phyloP scores from a whole-genome alignment of 768 basidiomycete genomes.

The Sistotremastrum niveocremeum region DNA sequence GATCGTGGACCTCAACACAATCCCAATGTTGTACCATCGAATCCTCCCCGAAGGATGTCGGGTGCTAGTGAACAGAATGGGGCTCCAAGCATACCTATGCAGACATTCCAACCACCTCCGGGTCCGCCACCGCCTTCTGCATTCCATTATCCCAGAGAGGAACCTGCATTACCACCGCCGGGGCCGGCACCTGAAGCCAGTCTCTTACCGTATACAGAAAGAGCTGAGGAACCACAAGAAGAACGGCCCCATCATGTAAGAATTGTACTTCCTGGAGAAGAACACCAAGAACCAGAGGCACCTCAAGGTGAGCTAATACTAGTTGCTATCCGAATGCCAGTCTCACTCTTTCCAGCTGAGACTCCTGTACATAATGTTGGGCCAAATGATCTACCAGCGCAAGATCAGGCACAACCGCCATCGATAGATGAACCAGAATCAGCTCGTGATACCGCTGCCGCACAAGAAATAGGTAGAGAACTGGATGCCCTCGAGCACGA shows the following conservation, averaged over 20 bases:
- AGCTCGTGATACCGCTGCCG: conserved; percentile 51
- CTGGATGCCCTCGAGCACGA: conserved; percentile 40
- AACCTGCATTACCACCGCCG: not conserved
- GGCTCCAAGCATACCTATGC: conserved; percentile 3
- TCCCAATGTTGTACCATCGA: no score
- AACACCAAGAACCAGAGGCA: not conserved
- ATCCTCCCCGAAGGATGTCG: conserved; percentile 15
- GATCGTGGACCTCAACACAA: no score
- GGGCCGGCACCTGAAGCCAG: no score
- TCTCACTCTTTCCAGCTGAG: no score
- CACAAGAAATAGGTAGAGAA: conserved; percentile 53
- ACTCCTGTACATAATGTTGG: not conserved
- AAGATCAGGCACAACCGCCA: not conserved
- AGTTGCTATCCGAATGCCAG: not conserved
- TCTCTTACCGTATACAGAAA: no score
- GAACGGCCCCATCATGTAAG: no score
- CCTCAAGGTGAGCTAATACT: not conserved
- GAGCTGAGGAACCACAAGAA: no score
- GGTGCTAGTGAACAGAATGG: conserved; percentile 9
- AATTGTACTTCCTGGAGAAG: no score
- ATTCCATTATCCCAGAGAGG: conserved; percentile 2
- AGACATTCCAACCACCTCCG: conserved; percentile 5
- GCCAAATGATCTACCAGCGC: not conserved
- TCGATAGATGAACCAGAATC: conserved; percentile 31
- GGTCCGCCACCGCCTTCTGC: conserved; percentile 6